Evolutionary conservation across 2,329 filamentous ascomycete species (phyloP), one percentile per base, ranked within the genome.

Genomic region (Talaromyces marneffei): DNA sequence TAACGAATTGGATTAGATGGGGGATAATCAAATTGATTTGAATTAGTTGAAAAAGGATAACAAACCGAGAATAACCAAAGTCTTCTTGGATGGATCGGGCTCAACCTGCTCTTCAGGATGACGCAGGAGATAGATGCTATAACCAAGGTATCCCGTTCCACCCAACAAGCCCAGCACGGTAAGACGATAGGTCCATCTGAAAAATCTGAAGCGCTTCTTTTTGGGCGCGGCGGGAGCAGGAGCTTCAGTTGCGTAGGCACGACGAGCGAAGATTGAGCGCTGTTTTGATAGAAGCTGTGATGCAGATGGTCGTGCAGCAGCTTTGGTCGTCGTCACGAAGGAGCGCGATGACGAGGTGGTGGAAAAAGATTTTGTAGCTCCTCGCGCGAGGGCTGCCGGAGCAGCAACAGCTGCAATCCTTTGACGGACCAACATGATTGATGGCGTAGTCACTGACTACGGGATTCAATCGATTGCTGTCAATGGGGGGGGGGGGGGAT

Each of bases 41-140:
- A 29, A 52, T n/a, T 60, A 63, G 69, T 59, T 68, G 29, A 37
- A 53, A 12, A 66, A 31, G 48, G 31, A 50, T 58, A 66, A 85
- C 62, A 66, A 85, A 97, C 94, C 94, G 60, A 99, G 85, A 67
- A 99, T 87, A 52, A 99, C 94, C 61, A 99, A 83, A 10, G 92
- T 99, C 85, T 99, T 99, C 89, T 97, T 99, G 70, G 74, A 83
- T 60, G 92, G 90, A 77, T 97, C 91, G 18, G 90, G 87, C 65
- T 85, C 81, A 63, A 83, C 79, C 80, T 97, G 94, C 59, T 92
- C 88, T 44, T 83, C 82, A 9, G 93, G 93, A 76, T 96, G 85
- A 70, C 91, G 87, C 74, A 90, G 86, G 56, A 87, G 80, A 77
- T 92, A 97, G 78, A 97, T 88, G 72, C 85, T 85, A 76, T 94